Conservation (phyloP, 495 filamentous ascomycete species). For the Cercophora samala region DNA sequence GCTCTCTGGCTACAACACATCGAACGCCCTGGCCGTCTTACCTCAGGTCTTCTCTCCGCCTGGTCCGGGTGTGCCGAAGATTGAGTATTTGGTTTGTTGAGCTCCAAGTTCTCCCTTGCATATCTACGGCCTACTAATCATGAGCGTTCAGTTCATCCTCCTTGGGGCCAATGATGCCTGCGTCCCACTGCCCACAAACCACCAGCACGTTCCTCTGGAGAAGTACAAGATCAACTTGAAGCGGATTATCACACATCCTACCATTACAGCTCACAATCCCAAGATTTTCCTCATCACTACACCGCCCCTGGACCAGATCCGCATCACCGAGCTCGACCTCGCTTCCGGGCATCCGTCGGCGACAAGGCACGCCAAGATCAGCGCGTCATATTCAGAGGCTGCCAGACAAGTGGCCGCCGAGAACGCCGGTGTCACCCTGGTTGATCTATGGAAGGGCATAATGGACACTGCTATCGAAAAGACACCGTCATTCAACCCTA, state of each 20-base stretch:
- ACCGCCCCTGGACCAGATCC: constrained; percentile 77
- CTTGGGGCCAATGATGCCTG: constrained; percentile 85
- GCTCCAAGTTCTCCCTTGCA: background rate
- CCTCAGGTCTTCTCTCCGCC: constrained; percentile 43
- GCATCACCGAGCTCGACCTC: constrained; percentile 52
- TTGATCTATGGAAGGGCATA: constrained; percentile 72
- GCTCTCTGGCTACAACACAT: constrained; percentile 50
- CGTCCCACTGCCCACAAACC: constrained; percentile 51
- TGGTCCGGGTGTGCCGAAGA: constrained; percentile 50
- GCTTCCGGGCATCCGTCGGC: constrained; percentile 46
- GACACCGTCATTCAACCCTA: constrained; percentile 41
- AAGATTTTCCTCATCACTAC: constrained; percentile 74
- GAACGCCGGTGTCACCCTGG: constrained; percentile 57
- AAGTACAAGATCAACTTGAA: constrained; percentile 69
- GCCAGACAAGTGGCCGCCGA: constrained; percentile 62
- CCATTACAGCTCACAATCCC: constrained; percentile 63
- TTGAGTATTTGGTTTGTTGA: constrained; percentile 61
- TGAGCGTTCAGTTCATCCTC: constrained; percentile 60
- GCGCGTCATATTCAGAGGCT: constrained; percentile 69
- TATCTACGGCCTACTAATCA: background rate
- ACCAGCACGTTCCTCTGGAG: constrained; percentile 71
- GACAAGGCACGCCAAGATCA: constrained; percentile 58
- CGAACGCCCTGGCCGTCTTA: constrained; percentile 42
- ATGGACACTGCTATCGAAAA: constrained; percentile 54
- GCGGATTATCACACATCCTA: constrained; percentile 65